These are phyloP conservation scores for Mytilinidion resinicola DNA, from an alignment of 495 filamentous ascomycete species.

Conservation along the genomic window DNA sequence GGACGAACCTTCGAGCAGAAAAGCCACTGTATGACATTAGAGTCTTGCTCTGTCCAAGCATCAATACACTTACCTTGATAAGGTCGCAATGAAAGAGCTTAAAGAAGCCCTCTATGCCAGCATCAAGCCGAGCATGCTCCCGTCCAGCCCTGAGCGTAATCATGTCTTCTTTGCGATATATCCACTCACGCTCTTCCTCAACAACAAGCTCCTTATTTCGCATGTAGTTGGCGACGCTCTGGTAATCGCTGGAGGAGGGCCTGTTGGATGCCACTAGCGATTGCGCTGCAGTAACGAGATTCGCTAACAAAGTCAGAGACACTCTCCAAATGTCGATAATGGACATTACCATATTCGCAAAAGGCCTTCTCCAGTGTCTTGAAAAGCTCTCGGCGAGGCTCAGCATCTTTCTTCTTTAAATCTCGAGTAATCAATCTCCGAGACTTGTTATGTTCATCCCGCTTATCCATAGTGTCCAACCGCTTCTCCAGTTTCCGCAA, in stretches of 20 bases:
- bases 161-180: constrained; percentile 38
- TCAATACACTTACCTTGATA: constrained; percentile 21
- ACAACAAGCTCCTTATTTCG: constrained; percentile 23
- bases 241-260: constrained; percentile 33
- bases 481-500: constrained; percentile 25
- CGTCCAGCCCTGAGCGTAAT: constrained; percentile 35
- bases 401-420: constrained; percentile 2
- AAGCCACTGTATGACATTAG: neutral
- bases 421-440: constrained; percentile 8
- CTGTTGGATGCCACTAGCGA: constrained; percentile 28
- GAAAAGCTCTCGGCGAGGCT: constrained; percentile 6
- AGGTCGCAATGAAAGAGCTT: constrained; percentile 23
- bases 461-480: constrained; percentile 20
- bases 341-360: constrained; percentile 18
- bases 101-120: constrained; percentile 27
- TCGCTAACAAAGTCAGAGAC: no score
- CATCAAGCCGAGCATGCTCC: constrained; percentile 37
- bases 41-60: neutral
- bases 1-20: neutral
- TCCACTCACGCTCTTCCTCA: constrained; percentile 28
- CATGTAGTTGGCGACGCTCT: constrained; percentile 34
- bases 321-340: neutral
- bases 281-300: constrained; percentile 24
- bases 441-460: constrained; percentile 3
- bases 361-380: constrained; percentile 16